Evolutionary conservation across 2,329 filamentous ascomycete genomes (phyloP).

Genomic region (Aspergillus terreus): DNA sequence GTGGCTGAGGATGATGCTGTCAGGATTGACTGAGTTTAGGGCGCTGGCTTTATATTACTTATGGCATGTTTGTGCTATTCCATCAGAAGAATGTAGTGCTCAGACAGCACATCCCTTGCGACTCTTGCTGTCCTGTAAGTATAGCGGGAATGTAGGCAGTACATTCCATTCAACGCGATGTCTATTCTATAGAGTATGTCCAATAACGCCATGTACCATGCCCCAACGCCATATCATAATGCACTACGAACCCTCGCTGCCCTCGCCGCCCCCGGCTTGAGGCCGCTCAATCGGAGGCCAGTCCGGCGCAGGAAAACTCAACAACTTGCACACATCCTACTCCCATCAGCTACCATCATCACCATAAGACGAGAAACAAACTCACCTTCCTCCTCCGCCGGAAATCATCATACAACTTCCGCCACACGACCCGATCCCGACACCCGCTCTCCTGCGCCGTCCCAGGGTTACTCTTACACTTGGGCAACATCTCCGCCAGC

Average conservation of each 20-base stretch:
- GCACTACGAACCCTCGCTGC: neutral
- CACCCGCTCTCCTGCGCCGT: conserved; percentile 35
- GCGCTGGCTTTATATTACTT: no score
- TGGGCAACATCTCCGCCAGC: conserved; percentile 30
- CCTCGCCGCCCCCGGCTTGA: neutral
- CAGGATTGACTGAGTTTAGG: neutral
- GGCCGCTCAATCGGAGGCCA: conserved; percentile 19
- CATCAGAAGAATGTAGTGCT: no score
- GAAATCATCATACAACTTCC: conserved; percentile 35
- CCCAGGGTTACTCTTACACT: conserved; percentile 32
- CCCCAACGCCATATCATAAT: no score
- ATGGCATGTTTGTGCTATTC: no score
- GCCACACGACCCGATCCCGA: conserved; percentile 36
- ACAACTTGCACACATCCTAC: conserved; percentile 17
- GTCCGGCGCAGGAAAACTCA: conserved; percentile 35
- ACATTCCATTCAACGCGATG: no score
- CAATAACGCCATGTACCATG: no score
- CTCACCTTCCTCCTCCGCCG: conserved; percentile 24
- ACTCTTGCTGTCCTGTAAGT: no score
- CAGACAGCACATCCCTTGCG: no score
- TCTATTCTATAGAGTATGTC: no score
- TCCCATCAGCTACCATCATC: neutral
- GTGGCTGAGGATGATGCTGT: neutral
- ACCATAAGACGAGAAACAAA: no score
- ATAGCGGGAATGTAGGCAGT: no score